phyloP scores from a whole-genome alignment of 345 rosid genomes.

The Isatis tinctoria region DNA sequence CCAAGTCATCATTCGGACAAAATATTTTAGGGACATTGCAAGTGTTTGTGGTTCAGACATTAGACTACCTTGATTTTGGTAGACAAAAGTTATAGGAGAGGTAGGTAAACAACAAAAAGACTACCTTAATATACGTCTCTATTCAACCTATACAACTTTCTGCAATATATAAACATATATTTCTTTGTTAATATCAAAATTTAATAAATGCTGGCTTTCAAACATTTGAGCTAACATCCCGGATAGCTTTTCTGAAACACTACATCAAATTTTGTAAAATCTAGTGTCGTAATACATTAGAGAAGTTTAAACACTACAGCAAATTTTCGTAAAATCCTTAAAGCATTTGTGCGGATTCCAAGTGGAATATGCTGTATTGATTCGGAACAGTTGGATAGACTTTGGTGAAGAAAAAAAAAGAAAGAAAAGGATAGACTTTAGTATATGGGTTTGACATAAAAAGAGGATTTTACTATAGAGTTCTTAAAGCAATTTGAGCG shows the following conservation, averaged over 20 bases:
- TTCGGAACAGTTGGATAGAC: background rate
- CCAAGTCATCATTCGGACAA: constrained; percentile 19
- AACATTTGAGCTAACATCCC: background rate
- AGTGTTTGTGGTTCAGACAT: background rate
- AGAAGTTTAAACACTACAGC: background rate
- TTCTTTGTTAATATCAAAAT: no score
- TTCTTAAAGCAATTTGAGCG: background rate
- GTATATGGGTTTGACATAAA: background rate
- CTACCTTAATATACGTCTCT: background rate
- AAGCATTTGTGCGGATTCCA: background rate
- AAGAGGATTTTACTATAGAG: background rate
- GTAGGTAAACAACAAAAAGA: background rate
- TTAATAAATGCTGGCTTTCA: no score
- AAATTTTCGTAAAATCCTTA: background rate
- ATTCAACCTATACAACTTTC: background rate
- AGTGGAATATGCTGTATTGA: background rate
- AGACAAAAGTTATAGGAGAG: background rate
- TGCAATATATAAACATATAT: background rate
- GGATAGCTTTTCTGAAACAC: background rate
- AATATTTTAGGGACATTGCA: background rate
- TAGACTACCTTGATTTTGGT: background rate
- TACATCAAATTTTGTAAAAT: background rate
- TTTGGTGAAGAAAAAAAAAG: no score
- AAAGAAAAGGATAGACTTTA: background rate
- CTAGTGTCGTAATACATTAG: background rate